phyloP scores from a whole-genome alignment of 306 rosid species.

The Quercus bicolor region DNA sequence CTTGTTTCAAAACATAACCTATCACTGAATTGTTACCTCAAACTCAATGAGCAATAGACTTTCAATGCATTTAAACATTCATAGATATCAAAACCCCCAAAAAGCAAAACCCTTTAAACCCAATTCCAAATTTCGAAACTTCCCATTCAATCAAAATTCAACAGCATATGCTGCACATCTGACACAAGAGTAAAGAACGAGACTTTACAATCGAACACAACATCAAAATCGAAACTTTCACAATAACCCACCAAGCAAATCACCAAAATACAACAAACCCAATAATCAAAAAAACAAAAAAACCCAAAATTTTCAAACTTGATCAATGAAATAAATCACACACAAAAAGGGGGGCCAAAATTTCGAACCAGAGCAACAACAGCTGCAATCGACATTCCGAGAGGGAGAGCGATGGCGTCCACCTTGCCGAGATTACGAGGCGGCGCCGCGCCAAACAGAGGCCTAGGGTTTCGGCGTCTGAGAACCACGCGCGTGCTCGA shows the following conservation, averaged over 20 bases:
- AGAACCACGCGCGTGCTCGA: constrained; percentile 25
- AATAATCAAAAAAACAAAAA: not conserved
- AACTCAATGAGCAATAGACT: no score
- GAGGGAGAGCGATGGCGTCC: constrained; percentile 56
- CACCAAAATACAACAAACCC: not conserved
- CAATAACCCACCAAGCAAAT: not conserved
- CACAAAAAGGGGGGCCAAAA: not conserved
- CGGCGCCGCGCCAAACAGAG: constrained; percentile 20
- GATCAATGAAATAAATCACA: not conserved
- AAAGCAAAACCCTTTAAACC: not conserved
- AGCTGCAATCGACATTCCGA: constrained; percentile 89
- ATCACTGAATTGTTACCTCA: not conserved
- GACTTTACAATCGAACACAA: not conserved
- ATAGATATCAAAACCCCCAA: not conserved
- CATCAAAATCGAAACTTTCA: not conserved
- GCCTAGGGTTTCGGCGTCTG: constrained; percentile 59
- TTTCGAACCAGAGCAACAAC: constrained; percentile 66
- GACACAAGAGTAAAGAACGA: not conserved
- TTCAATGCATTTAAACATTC: not conserved
- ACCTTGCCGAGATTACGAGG: constrained; percentile 42
- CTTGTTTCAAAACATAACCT: not conserved
- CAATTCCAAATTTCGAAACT: not conserved
- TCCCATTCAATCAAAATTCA: not conserved
- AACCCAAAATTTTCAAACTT: not conserved
- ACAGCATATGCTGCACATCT: not conserved